phyloP scores from a whole-genome alignment of 495 filamentous ascomycete species.

The Lentithecium fluviatile region DNA sequence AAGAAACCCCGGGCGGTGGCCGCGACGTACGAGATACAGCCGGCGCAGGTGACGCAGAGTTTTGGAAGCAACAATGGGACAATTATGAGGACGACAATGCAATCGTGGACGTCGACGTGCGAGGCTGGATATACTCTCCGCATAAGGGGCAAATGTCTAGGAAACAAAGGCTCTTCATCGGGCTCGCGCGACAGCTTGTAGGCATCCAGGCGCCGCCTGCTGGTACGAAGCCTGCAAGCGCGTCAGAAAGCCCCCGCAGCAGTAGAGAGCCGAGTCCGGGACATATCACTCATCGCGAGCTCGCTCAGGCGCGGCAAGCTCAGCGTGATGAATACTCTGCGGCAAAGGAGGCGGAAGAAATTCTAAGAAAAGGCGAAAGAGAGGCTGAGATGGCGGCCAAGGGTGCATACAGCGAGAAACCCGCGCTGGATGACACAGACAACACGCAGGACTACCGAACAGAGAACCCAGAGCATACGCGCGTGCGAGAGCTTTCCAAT shows the following conservation, averaged over 20 bases:
- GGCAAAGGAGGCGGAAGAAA: constrained; percentile 67
- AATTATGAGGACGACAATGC: constrained; percentile 72
- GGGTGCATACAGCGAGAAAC: constrained; percentile 58
- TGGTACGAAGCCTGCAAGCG: constrained; percentile 35
- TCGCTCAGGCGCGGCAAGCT: constrained; percentile 39
- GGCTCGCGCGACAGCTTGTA: constrained; percentile 77
- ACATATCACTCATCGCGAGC: constrained; percentile 35
- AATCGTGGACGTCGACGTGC: constrained; percentile 87
- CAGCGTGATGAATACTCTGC: constrained; percentile 62
- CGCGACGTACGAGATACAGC: constrained; percentile 42
- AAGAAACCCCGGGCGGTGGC: constrained; percentile 40
- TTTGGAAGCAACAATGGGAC: constrained; percentile 69
- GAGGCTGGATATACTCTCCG: constrained; percentile 90
- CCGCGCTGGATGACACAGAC: constrained; percentile 40
- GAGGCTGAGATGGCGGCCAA: constrained; percentile 69
- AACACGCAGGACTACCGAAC: constrained; percentile 17
- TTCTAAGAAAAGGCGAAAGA: constrained; percentile 65
- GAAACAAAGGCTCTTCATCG: constrained; percentile 81
- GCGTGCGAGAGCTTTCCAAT: constrained; percentile 16
- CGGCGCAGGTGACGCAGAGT: constrained; percentile 57
- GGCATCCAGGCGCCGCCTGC: constrained; percentile 71
- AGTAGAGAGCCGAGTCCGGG: constrained; percentile 46
- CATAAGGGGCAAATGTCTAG: constrained; percentile 81
- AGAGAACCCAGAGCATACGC: constrained; percentile 19
- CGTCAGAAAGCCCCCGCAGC: constrained; percentile 34